phyloP scores from a whole-genome alignment of 2,329 filamentous ascomycete species.

The Xylariaceae sp. region DNA sequence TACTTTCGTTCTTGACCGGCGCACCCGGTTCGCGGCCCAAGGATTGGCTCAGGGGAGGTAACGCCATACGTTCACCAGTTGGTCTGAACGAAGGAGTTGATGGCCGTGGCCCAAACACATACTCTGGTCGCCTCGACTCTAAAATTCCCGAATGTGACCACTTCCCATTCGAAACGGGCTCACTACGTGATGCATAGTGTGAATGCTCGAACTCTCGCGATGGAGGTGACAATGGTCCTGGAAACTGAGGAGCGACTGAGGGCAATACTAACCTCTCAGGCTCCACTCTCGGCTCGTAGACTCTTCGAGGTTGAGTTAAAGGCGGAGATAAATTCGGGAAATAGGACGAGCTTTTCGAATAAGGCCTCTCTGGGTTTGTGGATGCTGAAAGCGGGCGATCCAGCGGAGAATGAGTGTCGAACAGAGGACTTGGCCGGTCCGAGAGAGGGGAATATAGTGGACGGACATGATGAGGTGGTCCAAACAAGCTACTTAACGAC shows the following conservation, averaged over 20 bases:
- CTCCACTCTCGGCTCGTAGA: constrained; percentile 51
- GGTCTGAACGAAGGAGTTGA: constrained; percentile 38
- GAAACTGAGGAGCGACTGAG: constrained; percentile 42
- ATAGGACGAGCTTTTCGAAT: constrained; percentile 47
- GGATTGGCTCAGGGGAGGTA: constrained; percentile 31
- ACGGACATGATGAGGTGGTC: constrained; percentile 48
- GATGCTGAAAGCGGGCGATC: constrained; percentile 50
- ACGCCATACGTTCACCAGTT: constrained; percentile 29
- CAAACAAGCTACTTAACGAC: constrained; percentile 60
- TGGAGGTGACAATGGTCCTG: constrained; percentile 49
- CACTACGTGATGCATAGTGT: constrained; percentile 28
- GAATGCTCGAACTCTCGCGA: constrained; percentile 43
- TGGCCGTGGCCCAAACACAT: constrained; percentile 49
- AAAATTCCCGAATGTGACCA: constrained; percentile 46
- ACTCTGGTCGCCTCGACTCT: constrained; percentile 49
- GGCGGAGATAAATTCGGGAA: constrained; percentile 46
- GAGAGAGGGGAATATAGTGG: constrained; percentile 50
- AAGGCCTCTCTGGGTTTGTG: constrained; percentile 41
- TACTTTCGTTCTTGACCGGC: constrained; percentile 31
- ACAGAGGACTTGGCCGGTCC: constrained; percentile 48
- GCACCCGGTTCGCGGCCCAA: constrained; percentile 30
- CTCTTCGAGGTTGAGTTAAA: constrained; percentile 48
- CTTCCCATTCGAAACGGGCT: constrained; percentile 36
- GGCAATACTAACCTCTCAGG: constrained; percentile 43
- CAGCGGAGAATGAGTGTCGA: constrained; percentile 48